Base-by-base conservation (phyloP, 306 rosid genomes). In the Prunus kanzakura region DNA sequence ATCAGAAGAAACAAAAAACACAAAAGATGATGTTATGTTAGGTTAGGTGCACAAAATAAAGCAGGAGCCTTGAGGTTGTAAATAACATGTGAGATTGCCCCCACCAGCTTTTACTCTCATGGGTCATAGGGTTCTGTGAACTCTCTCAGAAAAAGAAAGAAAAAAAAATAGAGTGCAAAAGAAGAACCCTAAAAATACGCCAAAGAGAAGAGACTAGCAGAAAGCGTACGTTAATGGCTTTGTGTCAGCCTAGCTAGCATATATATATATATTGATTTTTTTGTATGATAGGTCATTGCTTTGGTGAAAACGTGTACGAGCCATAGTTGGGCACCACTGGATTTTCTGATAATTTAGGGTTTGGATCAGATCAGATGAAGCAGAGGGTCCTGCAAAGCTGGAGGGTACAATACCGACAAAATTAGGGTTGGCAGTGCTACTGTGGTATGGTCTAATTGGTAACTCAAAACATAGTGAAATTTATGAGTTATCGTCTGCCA, bases 391-490 rank as follows among this genome's bases (percentile, higher is more conserved):
- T 61, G 77, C 60, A 18, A 1, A 61, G 29, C 54, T 61, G 77
- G 69, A 27, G 29, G 77, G 69, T 73, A 61, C 60, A 61, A 73
- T 73, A 45, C 77, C 69, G 77, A 73, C 69, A 61, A 27, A 16
- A 45, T 73, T 61, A 60, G 77, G 35, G 27, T 19, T 18, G 69
- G 57, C 58, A 46, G 30, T 19, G 29, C 47, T 22, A 45, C 69
- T 73, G 47, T 73, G 77, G 29, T 49, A 30, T 25, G 47, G 20
- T 61, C 47, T 65, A 46, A 27, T 12, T 30, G 43, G 1, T 63
- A 63, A 30, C 4, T 11, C 45, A 22, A 60, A 60, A 25, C 64
- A 14, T 23, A 60, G 35, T 60, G 35, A 60, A 11, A 56, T 20
- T 62, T 29, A 14, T 2, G 19, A 29, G 11, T 29, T 15, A 63